phyloP scores from a whole-genome alignment of 441 rosid species.

The Erysimum pusillum region DNA sequence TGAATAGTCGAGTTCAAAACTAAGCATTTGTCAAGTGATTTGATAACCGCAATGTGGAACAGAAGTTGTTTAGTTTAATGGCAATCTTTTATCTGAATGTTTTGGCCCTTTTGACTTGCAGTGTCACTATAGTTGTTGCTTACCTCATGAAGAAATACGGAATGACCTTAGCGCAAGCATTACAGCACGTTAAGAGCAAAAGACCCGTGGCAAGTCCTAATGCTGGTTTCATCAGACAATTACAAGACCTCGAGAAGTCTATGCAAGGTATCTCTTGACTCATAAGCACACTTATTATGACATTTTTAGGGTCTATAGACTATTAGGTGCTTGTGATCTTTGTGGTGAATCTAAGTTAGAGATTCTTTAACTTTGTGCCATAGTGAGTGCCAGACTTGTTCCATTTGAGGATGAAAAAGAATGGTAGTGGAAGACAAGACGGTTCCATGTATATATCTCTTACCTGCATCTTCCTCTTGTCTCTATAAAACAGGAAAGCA shows the following conservation, averaged over 20 bases:
- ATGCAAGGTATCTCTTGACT: too few relatives aligned
- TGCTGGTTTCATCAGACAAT: conserved; percentile 67
- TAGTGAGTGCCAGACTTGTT: conserved; percentile 7
- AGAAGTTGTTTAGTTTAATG: too few relatives aligned
- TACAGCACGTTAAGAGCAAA: conserved; percentile 63
- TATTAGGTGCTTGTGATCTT: conserved; percentile 1
- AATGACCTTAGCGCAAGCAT: conserved; percentile 70
- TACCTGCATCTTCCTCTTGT: conserved; percentile 15
- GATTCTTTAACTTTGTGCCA: conserved; percentile 13
- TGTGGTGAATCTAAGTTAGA: conserved; percentile 23
- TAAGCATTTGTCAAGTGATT: too few relatives aligned
- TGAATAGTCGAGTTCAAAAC: too few relatives aligned
- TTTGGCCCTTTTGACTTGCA: conserved; percentile 30
- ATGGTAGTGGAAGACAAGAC: conserved; percentile 12
- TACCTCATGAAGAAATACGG: conserved; percentile 79
- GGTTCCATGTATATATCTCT: conserved; percentile 10
- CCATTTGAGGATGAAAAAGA: background rate
- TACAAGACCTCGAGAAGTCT: conserved; percentile 62
- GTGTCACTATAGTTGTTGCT: conserved; percentile 78
- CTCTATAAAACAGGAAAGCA: conserved; percentile 35
- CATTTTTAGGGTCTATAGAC: too few relatives aligned
- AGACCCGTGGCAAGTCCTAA: conserved; percentile 79
- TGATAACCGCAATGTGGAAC: too few relatives aligned
- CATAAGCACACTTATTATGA: too few relatives aligned
- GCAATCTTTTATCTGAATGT: too few relatives aligned